These are phyloP conservation scores for Solanum ossicruentum DNA, from an alignment of 257 asterid genomes.

Conservation along the genomic window DNA sequence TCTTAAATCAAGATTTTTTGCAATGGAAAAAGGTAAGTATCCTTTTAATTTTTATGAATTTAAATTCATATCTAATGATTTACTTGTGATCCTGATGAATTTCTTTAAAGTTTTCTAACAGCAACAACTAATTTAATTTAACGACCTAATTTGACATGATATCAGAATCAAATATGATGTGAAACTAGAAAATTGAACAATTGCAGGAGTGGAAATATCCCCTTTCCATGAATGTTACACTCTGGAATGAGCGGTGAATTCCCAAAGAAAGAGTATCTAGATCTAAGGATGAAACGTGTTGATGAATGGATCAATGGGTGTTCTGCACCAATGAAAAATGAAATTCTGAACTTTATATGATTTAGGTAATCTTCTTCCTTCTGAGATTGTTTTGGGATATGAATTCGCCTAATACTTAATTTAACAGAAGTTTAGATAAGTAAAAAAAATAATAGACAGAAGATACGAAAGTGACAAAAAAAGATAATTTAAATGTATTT, in stretches of 20 bases:
- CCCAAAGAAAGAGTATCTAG: background rate
- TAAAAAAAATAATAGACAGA: background rate
- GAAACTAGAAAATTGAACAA: background rate
- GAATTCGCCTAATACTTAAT: background rate
- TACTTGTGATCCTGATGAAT: too few relatives aligned
- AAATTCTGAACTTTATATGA: background rate
- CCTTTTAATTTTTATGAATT: too few relatives aligned
- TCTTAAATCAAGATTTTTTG: too few relatives aligned
- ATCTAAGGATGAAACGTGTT: background rate
- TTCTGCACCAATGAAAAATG: background rate
- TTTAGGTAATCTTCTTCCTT: background rate
- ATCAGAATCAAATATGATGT: rapidly evolving
- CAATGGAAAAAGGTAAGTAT: too few relatives aligned
- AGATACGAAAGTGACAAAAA: background rate
- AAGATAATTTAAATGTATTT: background rate
- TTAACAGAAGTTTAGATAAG: background rate
- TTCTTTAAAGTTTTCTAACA: too few relatives aligned
- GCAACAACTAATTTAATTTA: too few relatives aligned
- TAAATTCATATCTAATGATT: too few relatives aligned
- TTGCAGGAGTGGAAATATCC: background rate
- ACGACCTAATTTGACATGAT: background rate
- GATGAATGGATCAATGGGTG: background rate
- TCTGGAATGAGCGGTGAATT: background rate
- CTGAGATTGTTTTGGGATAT: background rate
- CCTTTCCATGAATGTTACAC: background rate